Conservation (phyloP, 139 green algal species). For the Mesotaenium endlicherianum region DNA sequence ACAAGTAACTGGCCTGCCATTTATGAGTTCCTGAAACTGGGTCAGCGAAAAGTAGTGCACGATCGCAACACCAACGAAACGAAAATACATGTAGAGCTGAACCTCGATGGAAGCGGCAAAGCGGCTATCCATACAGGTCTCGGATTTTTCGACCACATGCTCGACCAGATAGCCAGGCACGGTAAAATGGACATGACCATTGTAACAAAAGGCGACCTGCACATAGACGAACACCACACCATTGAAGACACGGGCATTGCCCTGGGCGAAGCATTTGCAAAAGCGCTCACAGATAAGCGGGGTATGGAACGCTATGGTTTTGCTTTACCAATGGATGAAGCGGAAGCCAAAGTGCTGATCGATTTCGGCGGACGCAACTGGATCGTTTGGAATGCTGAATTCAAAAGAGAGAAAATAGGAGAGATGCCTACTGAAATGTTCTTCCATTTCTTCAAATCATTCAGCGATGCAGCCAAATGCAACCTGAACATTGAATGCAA, state of each 20-base stretch:
- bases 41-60: no score
- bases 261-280: background rate
- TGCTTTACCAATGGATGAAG: background rate
- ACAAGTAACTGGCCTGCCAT: no score
- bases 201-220: background rate
- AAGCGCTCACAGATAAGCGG: background rate
- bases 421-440: background rate
- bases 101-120: background rate
- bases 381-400: background rate
- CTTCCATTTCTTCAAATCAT: background rate
- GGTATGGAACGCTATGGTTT: background rate
- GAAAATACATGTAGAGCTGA: background rate
- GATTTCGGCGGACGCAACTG: background rate
- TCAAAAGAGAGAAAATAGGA: background rate
- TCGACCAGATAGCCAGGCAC: background rate
- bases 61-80: background rate
- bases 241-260: background rate
- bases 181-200: background rate
- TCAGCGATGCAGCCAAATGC: background rate
- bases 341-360: background rate
- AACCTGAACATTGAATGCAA: background rate
- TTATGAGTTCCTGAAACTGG: no score
- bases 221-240: background rate
- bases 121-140: background rate
- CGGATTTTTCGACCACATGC: background rate